Percentiles rank a stretch among this genome's conserved stretches.
phyloP scores from a whole-genome alignment of 1,139 yeast species.

The Candida frijolesensis region DNA sequence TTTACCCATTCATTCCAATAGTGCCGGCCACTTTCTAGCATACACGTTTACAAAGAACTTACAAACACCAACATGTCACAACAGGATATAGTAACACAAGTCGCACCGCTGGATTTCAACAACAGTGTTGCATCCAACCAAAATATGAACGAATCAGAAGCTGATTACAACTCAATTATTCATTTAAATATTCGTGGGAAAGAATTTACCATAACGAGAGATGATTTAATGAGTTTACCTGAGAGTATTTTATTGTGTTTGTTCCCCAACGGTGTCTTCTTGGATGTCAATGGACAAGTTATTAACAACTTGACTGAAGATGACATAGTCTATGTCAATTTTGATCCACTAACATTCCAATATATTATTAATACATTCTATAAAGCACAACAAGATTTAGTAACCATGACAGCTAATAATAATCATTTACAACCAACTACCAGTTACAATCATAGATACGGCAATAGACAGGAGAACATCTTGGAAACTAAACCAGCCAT shows the following conservation, averaged over 20 bases:
- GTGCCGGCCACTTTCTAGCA: neutral
- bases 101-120: conserved; percentile 41
- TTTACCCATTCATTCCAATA: neutral
- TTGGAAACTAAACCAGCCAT: conserved; percentile 85
- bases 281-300: conserved; percentile 74
- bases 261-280: conserved; percentile 87
- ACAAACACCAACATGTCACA: conserved; percentile 19
- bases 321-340: conserved; percentile 78
- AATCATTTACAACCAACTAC: conserved; percentile 26
- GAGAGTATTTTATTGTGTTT: conserved; percentile 84
- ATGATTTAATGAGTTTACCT: conserved; percentile 87
- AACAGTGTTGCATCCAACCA: conserved; percentile 14
- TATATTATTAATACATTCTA: conserved; percentile 74
- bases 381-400: conserved; percentile 44
- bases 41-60: neutral
- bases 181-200: conserved; percentile 67
- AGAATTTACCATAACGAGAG: conserved; percentile 73
- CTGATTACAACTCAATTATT: conserved; percentile 65
- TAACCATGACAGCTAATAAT: conserved; percentile 22
- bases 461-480: conserved; percentile 43
- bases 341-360: conserved; percentile 82
- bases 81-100: conserved; percentile 63
- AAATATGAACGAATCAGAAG: conserved; percentile 33
- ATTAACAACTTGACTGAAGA: conserved; percentile 75
- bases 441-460: conserved; percentile 11